These are phyloP conservation scores for Lactifluus piperatus DNA, from an alignment of 768 basidiomycete genomes.

Conservation along the genomic window DNA sequence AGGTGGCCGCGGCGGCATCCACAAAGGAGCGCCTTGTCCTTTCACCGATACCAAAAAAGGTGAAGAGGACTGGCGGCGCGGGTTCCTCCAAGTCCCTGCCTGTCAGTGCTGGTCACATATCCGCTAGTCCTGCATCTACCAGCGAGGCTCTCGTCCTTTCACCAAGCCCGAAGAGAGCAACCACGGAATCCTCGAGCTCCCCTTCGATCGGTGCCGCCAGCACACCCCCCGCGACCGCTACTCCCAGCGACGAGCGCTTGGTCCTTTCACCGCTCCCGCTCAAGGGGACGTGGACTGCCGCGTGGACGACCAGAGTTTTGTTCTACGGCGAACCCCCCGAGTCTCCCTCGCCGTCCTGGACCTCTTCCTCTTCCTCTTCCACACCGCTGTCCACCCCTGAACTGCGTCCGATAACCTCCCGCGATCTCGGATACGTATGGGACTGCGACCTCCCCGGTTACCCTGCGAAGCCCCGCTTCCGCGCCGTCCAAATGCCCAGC, in stretches of 20 bases:
- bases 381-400: background rate
- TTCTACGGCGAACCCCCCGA: background rate
- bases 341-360: background rate
- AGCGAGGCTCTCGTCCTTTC: slow-evolving; percentile 18
- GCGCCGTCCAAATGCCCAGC: background rate
- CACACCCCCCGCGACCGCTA: background rate
- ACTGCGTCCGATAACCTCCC: background rate
- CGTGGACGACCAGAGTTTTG: background rate
- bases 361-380: background rate
- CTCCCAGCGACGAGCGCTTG: background rate
- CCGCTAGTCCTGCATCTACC: slow-evolving; percentile 23
- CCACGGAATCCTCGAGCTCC: background rate
- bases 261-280: background rate
- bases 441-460: background rate
- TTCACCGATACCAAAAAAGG: background rate
- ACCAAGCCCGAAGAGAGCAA: background rate
- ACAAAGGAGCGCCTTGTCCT: slow-evolving; percentile 23
- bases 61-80: background rate
- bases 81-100: background rate
- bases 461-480: slow-evolving; percentile 4
- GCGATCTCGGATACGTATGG: background rate
- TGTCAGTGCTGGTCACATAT: background rate
- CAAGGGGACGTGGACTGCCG: background rate
- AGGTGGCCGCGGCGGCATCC: slow-evolving; percentile 29
- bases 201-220: background rate